Percentiles rank a stretch among this genome's conserved stretches.
These are phyloP conservation scores for Tylopilus vinaceipallidus DNA, from an alignment of 768 basidiomycete genomes.

Conservation along the genomic window DNA sequence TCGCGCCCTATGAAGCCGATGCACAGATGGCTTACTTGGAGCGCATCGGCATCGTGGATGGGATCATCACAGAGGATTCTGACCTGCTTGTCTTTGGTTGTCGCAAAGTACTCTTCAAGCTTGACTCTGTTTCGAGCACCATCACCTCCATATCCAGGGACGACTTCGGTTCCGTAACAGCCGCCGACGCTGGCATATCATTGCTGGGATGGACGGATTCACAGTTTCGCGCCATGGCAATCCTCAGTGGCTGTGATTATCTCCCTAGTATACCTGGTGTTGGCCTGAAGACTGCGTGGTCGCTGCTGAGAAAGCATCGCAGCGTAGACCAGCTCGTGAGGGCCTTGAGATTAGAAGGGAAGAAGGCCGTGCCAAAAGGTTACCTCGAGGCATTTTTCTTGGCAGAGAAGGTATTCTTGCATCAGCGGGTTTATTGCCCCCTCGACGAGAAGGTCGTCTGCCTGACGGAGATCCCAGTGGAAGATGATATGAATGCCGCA, in stretches of 20 bases:
- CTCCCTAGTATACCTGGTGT: constrained; percentile 87
- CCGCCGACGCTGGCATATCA: constrained; percentile 57
- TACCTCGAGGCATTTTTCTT: constrained; percentile 75
- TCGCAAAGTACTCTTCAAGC: constrained; percentile 87
- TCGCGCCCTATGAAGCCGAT: constrained; percentile 98
- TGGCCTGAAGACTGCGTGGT: constrained; percentile 91
- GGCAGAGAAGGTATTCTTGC: constrained; percentile 89
- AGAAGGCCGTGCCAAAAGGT: constrained; percentile 71
- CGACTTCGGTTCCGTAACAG: constrained; percentile 62
- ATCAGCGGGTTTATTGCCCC: constrained; percentile 92
- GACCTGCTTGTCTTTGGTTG: constrained; percentile 98
- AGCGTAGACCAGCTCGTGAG: constrained; percentile 82
- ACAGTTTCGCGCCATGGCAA: constrained; percentile 92
- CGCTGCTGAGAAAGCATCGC: constrained; percentile 78
- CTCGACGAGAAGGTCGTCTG: constrained; percentile 60
- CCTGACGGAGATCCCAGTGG: constrained; percentile 57
- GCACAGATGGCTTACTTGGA: constrained; percentile 95
- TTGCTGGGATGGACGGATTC: constrained; percentile 86
- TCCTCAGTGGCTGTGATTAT: constrained; percentile 91
- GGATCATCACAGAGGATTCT: constrained; percentile 95
- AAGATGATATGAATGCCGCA: constrained; percentile 52
- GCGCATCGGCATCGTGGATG: constrained; percentile 76
- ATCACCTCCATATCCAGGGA: constrained; percentile 63
- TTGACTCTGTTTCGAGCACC: constrained; percentile 68
- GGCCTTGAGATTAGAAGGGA: constrained; percentile 76